Evolutionary conservation across 75 land plant species (phyloP).

Genomic region (Isoetes taiwanensis): DNA sequence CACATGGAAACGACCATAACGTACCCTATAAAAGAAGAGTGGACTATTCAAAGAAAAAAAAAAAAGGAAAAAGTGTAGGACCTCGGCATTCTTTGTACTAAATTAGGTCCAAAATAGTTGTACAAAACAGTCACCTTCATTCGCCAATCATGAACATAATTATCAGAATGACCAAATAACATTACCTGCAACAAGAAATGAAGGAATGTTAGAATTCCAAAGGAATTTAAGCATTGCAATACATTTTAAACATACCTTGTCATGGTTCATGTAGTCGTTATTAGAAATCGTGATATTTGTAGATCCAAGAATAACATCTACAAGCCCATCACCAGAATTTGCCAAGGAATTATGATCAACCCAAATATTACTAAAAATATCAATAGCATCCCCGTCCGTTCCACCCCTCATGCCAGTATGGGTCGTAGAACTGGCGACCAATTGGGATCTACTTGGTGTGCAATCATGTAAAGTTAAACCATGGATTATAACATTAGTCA

Average conservation of each 20-base stretch:
- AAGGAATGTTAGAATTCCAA: no score
- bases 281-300: constrained; percentile 57
- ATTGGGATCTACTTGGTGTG: constrained; percentile 19
- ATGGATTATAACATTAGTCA: constrained; percentile 46
- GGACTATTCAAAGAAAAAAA: no score
- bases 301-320: constrained; percentile 53
- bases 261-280: constrained; percentile 41
- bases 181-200: constrained; percentile 31
- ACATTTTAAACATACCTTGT: constrained; percentile 48
- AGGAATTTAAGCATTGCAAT: no score
- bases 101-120: constrained; percentile 52
- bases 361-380: constrained; percentile 38
- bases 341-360: constrained; percentile 54
- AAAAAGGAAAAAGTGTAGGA: no score
- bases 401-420: constrained; percentile 28
- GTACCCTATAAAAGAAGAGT: no score
- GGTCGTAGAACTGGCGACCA: constrained; percentile 31
- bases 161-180: constrained; percentile 54
- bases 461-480: constrained; percentile 38
- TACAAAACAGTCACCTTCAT: constrained; percentile 77
- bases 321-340: constrained; percentile 30
- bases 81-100: constrained; percentile 69
- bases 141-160: constrained; percentile 32
- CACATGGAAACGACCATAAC: no score
- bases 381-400: constrained; percentile 54